Evolutionary conservation across 1,284 basidiomycete genomes (phyloP), one percentile per base, ranked within the genome.

Genomic region (Taiwanofungus camphoratus): DNA sequence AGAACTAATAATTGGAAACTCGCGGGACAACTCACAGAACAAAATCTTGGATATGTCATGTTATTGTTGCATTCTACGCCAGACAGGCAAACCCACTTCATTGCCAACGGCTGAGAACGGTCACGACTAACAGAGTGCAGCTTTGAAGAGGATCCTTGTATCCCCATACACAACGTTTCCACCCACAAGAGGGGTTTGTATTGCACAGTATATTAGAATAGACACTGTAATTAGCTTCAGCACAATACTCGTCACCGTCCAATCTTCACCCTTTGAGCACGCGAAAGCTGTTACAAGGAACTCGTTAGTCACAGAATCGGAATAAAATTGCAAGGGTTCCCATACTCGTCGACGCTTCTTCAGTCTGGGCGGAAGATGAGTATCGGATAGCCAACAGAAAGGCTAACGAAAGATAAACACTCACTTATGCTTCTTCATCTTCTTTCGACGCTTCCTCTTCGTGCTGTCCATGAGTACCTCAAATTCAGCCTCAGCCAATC

Each of bases 371-470:
- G 42, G 27, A 41, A 46, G 7, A 42, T 36, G 43, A n/a, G n/a
- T n/a, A n/a, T n/a, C n/a, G 53, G 29, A 49, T 39, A 42, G 39
- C 52, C 4, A 42, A 42, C 19, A 22, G 22, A 16, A 27, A 5
- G 15, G 24, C 34, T 8, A 8, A 36, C 15, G 13, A 15, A 16
- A 18, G 32, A 26, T 13, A 29, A 41, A 5, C 27, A 71, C 83
- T 64, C 60, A 88, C 87, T 91, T 91, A 60, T 91, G 88, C 66
- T 89, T 91, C 76, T 85, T 87, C 84, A 91, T 91, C 77, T 89
- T 90, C 76, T 79, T 87, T 69, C 78, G 71, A 54, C 78, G 74
- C 73, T 91, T 91, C 63, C 87, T 77, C 70, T 82, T 85, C 20
- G 76, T 79, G 54, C 87, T 90, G 55, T 91, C 87, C 67, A 87